These are phyloP conservation scores for Stephania cephalantha DNA, from an alignment of 164 flowering plant genomes.

Conservation along the genomic window DNA sequence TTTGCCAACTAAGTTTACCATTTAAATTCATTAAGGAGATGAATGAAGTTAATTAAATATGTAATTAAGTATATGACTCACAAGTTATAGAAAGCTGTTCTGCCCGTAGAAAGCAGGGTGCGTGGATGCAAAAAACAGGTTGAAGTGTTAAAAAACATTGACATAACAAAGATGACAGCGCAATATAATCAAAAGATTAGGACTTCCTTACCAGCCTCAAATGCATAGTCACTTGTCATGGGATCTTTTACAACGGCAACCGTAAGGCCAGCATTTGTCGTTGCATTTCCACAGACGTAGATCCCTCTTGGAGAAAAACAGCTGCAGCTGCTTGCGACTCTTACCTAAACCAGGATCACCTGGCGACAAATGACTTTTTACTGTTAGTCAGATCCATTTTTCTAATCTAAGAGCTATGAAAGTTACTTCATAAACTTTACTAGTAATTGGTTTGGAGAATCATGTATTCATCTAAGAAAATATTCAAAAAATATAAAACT, in stretches of 20 bases:
- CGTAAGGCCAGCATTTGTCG: conserved; percentile 97
- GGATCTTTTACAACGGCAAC: conserved; percentile 97
- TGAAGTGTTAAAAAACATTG: not conserved
- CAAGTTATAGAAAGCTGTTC: not conserved
- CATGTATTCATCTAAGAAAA: no score
- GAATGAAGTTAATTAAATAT: not conserved
- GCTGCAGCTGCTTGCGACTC: conserved; percentile 99
- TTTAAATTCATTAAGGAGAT: not conserved
- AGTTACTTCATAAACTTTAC: not conserved
- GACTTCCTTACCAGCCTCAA: conserved; percentile 80
- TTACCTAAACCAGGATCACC: conserved; percentile 99
- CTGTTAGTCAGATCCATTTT: conserved; percentile 10
- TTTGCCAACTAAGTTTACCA: not conserved
- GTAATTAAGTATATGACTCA: not conserved
- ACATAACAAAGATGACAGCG: not conserved
- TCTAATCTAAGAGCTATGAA: not conserved
- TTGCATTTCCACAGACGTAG: conserved; percentile 97
- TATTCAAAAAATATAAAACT: no score
- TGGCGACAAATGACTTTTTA: conserved; percentile 21
- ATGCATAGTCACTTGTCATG: conserved; percentile 88
- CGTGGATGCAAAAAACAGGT: not conserved
- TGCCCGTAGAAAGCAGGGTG: not conserved
- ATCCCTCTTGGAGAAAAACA: conserved; percentile 94
- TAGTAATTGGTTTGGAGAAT: not conserved
- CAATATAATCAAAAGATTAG: not conserved